Percentiles rank a stretch among this genome's conserved stretches.
phyloP scores from a whole-genome alignment of 2,329 filamentous ascomycete genomes.

The Madurella fahalii region DNA sequence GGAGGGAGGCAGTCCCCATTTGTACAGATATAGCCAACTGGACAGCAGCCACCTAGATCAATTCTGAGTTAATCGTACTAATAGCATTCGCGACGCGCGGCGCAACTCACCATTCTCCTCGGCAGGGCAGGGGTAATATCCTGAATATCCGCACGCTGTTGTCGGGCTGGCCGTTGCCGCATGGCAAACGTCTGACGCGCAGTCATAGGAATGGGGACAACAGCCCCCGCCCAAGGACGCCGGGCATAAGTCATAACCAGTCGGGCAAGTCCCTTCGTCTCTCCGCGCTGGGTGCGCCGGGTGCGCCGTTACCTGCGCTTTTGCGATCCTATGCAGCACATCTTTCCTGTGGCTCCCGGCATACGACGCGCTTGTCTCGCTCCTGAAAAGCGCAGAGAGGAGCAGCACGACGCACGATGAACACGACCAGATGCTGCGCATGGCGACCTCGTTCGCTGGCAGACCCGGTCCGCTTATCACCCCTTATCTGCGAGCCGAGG shows the following conservation, averaged over 20 bases:
- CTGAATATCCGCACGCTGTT: constrained; percentile 16
- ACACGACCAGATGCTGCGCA: constrained; percentile 28
- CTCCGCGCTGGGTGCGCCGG: constrained; percentile 18
- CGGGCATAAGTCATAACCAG: constrained; percentile 34
- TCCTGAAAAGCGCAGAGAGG: constrained; percentile 23
- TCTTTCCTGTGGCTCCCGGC: constrained; percentile 23
- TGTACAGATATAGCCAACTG: constrained; percentile 43
- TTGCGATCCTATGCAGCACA: constrained; percentile 26
- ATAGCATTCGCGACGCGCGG: neutral
- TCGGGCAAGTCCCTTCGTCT: constrained; percentile 24
- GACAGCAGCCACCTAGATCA: constrained; percentile 40
- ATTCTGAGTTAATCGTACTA: neutral
- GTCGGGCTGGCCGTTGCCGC: constrained; percentile 23
- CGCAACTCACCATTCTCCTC: constrained; percentile 17
- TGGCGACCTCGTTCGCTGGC: constrained; percentile 15
- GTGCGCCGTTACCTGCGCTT: constrained; percentile 24
- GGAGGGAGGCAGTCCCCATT: constrained; percentile 40
- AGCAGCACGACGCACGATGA: constrained; percentile 26
- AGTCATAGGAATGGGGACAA: constrained; percentile 29
- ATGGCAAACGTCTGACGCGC: constrained; percentile 23
- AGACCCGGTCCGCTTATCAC: constrained; percentile 13
- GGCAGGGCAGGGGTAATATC: constrained; percentile 18
- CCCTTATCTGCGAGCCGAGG: constrained; percentile 9
- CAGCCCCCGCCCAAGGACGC: constrained; percentile 36
- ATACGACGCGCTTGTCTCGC: constrained; percentile 25